phyloP scores from a whole-genome alignment of 257 asterid genomes.

The Solanum chiquidenum region DNA sequence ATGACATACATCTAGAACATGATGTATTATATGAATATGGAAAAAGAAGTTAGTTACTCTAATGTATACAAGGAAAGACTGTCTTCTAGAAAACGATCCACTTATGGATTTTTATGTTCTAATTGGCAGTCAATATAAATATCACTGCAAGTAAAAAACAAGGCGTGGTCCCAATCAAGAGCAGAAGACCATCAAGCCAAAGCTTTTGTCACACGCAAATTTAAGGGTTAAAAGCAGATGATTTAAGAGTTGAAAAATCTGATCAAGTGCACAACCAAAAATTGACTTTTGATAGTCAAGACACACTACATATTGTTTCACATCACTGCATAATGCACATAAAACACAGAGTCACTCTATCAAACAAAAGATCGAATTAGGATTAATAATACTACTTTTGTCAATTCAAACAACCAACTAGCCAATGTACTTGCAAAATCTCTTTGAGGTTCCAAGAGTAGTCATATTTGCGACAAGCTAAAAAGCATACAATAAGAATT shows the following conservation, averaged over 20 bases:
- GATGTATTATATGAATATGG: not conserved
- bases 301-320: not conserved
- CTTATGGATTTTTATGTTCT: not conserved
- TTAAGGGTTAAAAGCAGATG: not conserved
- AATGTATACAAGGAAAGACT: not conserved
- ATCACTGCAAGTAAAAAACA: not conserved
- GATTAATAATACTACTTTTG: not conserved
- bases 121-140: not conserved
- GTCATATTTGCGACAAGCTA: not conserved
- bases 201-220: not conserved
- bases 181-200: not conserved
- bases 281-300: not conserved
- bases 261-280: not conserved
- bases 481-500: not conserved
- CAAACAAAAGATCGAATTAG: not conserved
- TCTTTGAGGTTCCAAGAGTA: not conserved
- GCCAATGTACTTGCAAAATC: not conserved
- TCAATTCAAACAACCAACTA: not conserved
- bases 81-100: not conserved
- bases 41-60: not conserved
- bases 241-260: not conserved
- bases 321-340: not conserved
- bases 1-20: not conserved
- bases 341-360: not conserved
- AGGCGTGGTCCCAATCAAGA: not conserved